Percentiles rank a stretch among this genome's conserved stretches.
phyloP scores from a whole-genome alignment of 257 asterid genomes.

The Solanum virginianum region DNA sequence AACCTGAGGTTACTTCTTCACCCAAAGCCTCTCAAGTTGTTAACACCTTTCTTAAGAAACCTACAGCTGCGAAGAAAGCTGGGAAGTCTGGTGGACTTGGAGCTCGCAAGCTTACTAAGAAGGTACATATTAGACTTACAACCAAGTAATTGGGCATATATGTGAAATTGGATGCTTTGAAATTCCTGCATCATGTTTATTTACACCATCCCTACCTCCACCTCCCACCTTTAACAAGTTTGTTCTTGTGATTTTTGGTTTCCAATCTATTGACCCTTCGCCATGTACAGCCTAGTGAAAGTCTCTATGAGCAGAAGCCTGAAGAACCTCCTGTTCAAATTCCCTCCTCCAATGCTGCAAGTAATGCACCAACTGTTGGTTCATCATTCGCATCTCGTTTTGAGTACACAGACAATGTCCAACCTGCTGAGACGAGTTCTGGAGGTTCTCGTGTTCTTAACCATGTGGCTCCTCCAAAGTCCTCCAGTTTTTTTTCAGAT shows the following conservation, averaged over 20 bases:
- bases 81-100: constrained; percentile 92
- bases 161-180: not conserved
- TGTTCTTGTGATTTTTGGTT: not conserved
- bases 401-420: constrained; percentile 64
- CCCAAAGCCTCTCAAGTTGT: constrained; percentile 61
- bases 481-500: constrained; percentile 55
- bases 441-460: constrained; percentile 48
- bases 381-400: constrained; percentile 62
- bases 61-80: constrained; percentile 67
- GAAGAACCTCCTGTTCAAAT: constrained; percentile 62
- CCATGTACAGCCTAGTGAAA: constrained; percentile 66
- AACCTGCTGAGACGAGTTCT: constrained; percentile 55
- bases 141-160: not conserved
- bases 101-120: constrained; percentile 76
- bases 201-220: not conserved
- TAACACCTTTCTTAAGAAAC: constrained; percentile 48
- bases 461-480: constrained; percentile 75
- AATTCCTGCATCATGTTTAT: not conserved
- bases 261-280: not conserved
- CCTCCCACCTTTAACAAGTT: not conserved
- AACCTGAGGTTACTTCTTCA: constrained; percentile 42
- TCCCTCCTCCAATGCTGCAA: constrained; percentile 41
- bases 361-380: constrained; percentile 27
- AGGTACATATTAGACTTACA: constrained; percentile 31
- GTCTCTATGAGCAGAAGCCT: constrained; percentile 94